phyloP scores from a whole-genome alignment of 768 basidiomycete genomes.

The Coprinopsis sp. region DNA sequence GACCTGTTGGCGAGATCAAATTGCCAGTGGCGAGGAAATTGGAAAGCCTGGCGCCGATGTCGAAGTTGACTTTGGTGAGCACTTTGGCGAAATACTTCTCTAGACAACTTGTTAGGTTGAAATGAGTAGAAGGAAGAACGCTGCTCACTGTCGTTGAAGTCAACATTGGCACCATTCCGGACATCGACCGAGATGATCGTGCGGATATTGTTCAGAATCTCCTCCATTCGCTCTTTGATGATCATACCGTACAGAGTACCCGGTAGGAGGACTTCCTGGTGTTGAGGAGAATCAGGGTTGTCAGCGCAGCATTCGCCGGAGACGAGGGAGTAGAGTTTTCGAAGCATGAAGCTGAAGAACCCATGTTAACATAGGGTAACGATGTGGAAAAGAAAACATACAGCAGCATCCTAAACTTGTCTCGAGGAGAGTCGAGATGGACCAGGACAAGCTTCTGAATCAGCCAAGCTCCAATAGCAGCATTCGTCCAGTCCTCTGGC shows the following conservation, averaged over 20 bases:
- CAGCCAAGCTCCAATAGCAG: constrained; percentile 74
- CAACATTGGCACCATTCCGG: constrained; percentile 70
- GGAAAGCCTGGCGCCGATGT: constrained; percentile 83
- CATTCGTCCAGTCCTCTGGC: constrained; percentile 92
- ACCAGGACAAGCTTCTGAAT: constrained; percentile 85
- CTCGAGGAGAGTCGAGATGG: constrained; percentile 79
- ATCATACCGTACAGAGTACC: constrained; percentile 94
- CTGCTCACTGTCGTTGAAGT: constrained; percentile 81
- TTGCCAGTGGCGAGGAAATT: constrained; percentile 99
- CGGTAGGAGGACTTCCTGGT: constrained; percentile 95
- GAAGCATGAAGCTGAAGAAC: constrained; percentile 82
- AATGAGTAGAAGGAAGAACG: constrained; percentile 1
- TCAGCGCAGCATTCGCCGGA: constrained; percentile 88
- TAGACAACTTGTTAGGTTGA: background rate
- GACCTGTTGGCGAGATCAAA: constrained; percentile 87
- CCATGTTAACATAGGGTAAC: constrained; percentile 3
- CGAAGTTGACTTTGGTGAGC: constrained; percentile 76
- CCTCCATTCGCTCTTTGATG: constrained; percentile 95
- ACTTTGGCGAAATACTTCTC: constrained; percentile 81
- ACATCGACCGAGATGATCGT: constrained; percentile 69
- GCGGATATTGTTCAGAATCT: constrained; percentile 72
- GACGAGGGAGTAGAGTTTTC: constrained; percentile 89
- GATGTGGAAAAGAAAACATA: constrained; percentile 38
- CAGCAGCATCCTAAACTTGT: constrained; percentile 95
- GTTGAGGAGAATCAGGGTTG: constrained; percentile 98